Base-by-base conservation (phyloP, 192 early-diverging fungal genomes). In the Entomortierella beljakovae region DNA sequence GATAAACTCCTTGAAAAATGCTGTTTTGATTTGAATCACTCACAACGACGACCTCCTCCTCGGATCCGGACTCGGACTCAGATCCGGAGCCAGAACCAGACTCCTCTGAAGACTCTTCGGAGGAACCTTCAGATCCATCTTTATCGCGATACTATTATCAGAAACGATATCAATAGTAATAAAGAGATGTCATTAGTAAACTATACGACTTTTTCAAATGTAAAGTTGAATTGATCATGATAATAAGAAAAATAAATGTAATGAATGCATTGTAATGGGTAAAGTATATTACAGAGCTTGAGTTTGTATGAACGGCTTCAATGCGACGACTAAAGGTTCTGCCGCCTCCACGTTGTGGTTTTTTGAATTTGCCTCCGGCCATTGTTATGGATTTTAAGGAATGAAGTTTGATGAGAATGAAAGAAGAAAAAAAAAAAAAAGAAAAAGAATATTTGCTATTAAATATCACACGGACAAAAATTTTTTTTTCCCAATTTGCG, bases 311-410 rank as follows among this genome's bases (percentile, higher is more conserved):
- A 18, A 79, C 75, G 32, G 75, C 75, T 61, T 79, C 75, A 42
- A 79, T 79, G 33, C 75, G 75, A 70, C 75, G 75, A 65, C 61
- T 64, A 51, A 79, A 79, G 66, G 75, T 79, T 20, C 75, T 63
- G 10, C 75, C 75, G 49, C 75, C 75, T 70, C 75, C 75, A 37
- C 75, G 75, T 57, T 79, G 75, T 35, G 75, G 75, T 57, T 79
- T 79, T 68, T 79, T 79, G 68, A 70, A 79, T 57, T 79, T 79
- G 64, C 75, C 75, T 35, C 75, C 75, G 75, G 75, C 75, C 75
- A 79, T 79, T 46, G 54, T 61, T 1, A 34, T 55, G 51, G 38
- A 46, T 57, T 55, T 3, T 33, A 57, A 49, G 64, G 29, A 50
- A 15, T 11, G 15, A 26, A n/a, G 61, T 59, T n/a, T n/a, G 38